Conservation (phyloP, 495 filamentous ascomycete genomes). For the Penicillium roqueforti region DNA sequence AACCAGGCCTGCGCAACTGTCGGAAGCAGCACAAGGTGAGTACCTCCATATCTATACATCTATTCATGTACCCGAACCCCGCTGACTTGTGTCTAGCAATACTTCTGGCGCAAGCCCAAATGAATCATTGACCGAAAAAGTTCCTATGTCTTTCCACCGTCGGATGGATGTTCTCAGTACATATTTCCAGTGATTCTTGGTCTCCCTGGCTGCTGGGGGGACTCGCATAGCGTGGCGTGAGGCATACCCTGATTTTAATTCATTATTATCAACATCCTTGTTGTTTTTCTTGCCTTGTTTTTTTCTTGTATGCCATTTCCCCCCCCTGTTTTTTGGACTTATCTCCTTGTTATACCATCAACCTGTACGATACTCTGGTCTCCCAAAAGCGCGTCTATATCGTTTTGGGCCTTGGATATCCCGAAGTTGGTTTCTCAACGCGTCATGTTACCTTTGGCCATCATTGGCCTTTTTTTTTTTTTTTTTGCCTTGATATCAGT, state of each 20-base stretch:
- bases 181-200: slow-evolving; percentile 39
- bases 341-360: slow-evolving; percentile 21
- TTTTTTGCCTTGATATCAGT: background rate
- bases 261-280: slow-evolving; percentile 19
- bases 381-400: slow-evolving; percentile 11
- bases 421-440: background rate
- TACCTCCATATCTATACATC: slow-evolving; percentile 7
- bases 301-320: too few relatives aligned
- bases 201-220: slow-evolving; percentile 23
- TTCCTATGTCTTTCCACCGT: slow-evolving; percentile 3
- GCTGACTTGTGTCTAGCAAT: slow-evolving; percentile 61
- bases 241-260: slow-evolving; percentile 43
- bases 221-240: slow-evolving; percentile 51
- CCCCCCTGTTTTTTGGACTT: background rate
- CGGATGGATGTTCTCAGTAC: slow-evolving; percentile 34
- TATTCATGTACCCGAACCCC: slow-evolving; percentile 1
- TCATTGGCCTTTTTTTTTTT: background rate
- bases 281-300: slow-evolving; percentile 9
- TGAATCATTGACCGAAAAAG: slow-evolving; percentile 20
- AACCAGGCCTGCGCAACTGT: slow-evolving; percentile 81
- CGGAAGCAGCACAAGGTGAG: slow-evolving; percentile 94
- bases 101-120: slow-evolving; percentile 86
- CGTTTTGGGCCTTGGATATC: slow-evolving; percentile 7
- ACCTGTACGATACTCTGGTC: slow-evolving; percentile 34
- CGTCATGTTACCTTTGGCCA: background rate